Evolutionary conservation across 116 monocot species (phyloP).

Genomic region (Cymodocea nodosa): DNA sequence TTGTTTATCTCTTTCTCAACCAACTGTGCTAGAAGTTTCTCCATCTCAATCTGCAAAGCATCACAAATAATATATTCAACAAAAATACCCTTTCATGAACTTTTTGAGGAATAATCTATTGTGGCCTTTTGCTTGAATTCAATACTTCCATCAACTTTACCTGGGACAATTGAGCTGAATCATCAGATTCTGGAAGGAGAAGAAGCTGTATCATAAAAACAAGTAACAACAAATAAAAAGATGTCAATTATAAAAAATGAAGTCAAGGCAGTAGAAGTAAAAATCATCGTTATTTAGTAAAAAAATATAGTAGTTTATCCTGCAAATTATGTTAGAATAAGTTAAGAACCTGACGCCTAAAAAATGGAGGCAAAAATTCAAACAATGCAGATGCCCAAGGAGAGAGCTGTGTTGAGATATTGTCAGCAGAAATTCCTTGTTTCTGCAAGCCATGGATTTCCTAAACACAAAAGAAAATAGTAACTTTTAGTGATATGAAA

Average conservation of each 20-base stretch:
- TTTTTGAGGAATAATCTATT: neutral
- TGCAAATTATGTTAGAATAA: neutral
- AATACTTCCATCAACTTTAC: slow-evolving; percentile 15
- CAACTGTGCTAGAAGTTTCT: slow-evolving; percentile 80
- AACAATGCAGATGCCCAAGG: slow-evolving; percentile 94
- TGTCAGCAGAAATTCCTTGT: slow-evolving; percentile 57
- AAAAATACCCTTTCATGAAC: neutral
- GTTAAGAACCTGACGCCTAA: slow-evolving; percentile 53
- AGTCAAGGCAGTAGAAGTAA: neutral
- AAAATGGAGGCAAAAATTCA: slow-evolving; percentile 75
- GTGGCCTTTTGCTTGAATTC: neutral
- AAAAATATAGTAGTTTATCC: neutral
- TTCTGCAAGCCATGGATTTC: slow-evolving; percentile 76
- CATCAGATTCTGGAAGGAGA: slow-evolving; percentile 92
- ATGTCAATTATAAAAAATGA: neutral
- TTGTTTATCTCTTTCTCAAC: slow-evolving; percentile 80
- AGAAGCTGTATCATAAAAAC: slow-evolving; percentile 46
- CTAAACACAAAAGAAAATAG: slow-evolving; percentile 12
- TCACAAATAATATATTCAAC: neutral
- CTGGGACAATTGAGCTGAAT: slow-evolving; percentile 85
- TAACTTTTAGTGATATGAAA: neutral
- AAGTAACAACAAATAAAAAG: neutral
- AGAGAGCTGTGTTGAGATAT: slow-evolving; percentile 64
- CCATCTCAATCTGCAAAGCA: slow-evolving; percentile 67
- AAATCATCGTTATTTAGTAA: neutral